Conservation (phyloP, 192 early-diverging fungal genomes). For the Spinellus fusiger region DNA sequence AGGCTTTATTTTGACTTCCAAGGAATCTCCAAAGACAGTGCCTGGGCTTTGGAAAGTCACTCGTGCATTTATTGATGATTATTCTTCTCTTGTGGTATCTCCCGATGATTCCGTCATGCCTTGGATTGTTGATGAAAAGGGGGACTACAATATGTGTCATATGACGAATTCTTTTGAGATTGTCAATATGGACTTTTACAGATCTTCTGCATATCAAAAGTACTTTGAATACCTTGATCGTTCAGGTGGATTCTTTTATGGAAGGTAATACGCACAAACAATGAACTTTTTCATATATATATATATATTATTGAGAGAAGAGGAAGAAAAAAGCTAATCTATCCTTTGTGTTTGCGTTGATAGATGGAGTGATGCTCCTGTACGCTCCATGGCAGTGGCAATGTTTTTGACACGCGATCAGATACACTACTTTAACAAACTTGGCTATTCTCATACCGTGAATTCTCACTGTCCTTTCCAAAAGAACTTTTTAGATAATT, state of each 20-base stretch:
- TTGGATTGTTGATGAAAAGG: conserved; percentile 49
- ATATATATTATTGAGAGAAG: background rate
- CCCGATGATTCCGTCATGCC: conserved; percentile 32
- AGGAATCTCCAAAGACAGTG: conserved; percentile 53
- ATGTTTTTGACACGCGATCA: conserved; percentile 56
- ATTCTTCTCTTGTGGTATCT: conserved; percentile 35
- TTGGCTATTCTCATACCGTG: conserved; percentile 57
- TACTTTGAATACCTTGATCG: conserved; percentile 72
- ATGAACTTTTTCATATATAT: background rate
- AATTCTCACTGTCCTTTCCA: conserved; percentile 68
- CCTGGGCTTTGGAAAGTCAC: conserved; percentile 66
- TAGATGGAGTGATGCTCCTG: conserved; percentile 63
- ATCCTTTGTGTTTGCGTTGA: conserved; percentile 4
- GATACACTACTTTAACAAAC: conserved; percentile 71
- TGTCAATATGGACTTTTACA: conserved; percentile 59
- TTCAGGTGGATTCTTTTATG: conserved; percentile 84
- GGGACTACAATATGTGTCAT: conserved; percentile 56
- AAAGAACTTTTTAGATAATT: conserved; percentile 28
- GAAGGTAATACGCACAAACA: conserved; percentile 35
- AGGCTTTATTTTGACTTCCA: conserved; percentile 49
- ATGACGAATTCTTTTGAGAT: conserved; percentile 89
- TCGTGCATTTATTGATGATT: conserved; percentile 36
- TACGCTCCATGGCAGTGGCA: conserved; percentile 62
- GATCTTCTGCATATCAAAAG: conserved; percentile 54
- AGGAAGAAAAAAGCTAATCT: background rate